Evolutionary conservation across 331 rosid species (phyloP).

Genomic region (Cydonia oblonga): DNA sequence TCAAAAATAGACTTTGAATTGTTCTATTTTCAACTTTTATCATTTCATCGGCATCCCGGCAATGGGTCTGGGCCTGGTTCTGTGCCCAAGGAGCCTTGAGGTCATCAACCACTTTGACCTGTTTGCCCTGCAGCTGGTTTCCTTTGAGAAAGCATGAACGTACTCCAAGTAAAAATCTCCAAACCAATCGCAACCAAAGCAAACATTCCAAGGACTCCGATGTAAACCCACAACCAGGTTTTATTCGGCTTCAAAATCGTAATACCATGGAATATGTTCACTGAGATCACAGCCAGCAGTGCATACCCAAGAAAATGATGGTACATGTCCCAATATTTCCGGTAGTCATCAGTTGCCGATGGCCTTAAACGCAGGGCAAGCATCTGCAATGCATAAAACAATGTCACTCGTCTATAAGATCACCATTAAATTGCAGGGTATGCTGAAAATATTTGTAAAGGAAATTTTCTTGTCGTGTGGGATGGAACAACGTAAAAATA

Average conservation of each 20-base stretch:
- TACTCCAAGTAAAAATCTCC: conserved; percentile 46
- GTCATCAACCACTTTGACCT: not conserved
- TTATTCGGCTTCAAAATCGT: conserved; percentile 36
- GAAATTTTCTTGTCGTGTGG: not conserved
- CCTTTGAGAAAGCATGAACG: too few species aligned
- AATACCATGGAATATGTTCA: conserved; percentile 71
- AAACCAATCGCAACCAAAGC: conserved; percentile 19
- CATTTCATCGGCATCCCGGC: too few species aligned
- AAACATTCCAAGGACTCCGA: conserved; percentile 37
- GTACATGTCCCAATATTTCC: conserved; percentile 78
- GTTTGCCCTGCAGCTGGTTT: not conserved
- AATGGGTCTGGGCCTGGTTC: too few species aligned
- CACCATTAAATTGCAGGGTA: not conserved
- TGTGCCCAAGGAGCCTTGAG: not conserved
- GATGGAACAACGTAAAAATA: not conserved
- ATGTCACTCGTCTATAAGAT: not conserved
- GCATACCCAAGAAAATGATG: conserved; percentile 86
- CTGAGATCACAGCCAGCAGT: conserved; percentile 28
- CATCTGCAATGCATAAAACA: conserved; percentile 30
- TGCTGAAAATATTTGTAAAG: too few species aligned
- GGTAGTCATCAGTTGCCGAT: conserved; percentile 21
- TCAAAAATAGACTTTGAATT: too few species aligned
- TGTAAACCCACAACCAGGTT: conserved; percentile 43
- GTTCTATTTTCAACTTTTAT: too few species aligned
- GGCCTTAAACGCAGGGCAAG: conserved; percentile 54